Conservation (phyloP, 2,329 filamentous ascomycete genomes). For the Pezicula rhizophila region DNA sequence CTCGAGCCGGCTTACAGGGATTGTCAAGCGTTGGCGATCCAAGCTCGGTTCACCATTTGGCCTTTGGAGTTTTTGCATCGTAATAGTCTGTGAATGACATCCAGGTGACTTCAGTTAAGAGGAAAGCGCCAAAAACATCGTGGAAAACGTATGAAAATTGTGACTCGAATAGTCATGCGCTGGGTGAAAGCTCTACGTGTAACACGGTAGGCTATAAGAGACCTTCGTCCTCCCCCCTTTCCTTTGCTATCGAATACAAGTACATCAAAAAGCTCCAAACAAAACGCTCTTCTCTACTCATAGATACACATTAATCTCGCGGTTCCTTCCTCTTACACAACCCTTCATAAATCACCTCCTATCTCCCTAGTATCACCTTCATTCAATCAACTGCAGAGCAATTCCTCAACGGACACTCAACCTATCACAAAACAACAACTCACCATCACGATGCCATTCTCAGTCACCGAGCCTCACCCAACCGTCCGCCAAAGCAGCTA, state of each 20-base stretch:
- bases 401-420: neutral
- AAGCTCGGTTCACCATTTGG: too few relatives aligned
- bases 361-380: neutral
- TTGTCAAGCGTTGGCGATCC: too few relatives aligned
- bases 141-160: neutral
- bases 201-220: conserved; percentile 17
- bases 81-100: neutral
- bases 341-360: neutral
- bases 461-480: conserved; percentile 27
- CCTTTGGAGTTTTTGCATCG: neutral
- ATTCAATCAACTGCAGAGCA: neutral
- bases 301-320: conserved; percentile 7
- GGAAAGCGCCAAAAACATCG: neutral
- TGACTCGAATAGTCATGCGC: too few relatives aligned
- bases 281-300: too few relatives aligned
- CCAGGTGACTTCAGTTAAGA: neutral
- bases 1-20: too few relatives aligned
- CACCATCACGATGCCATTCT: conserved; percentile 9
- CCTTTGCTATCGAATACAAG: conserved; percentile 2
- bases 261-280: conserved; percentile 3
- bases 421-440: conserved; percentile 1
- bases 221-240: conserved; percentile 2
- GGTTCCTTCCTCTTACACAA: neutral
- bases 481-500: conserved; percentile 16
- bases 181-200: too few relatives aligned